Conservation (phyloP, 176 grass and related monocot genomes). For the Miscanthus lutarioriparius region DNA sequence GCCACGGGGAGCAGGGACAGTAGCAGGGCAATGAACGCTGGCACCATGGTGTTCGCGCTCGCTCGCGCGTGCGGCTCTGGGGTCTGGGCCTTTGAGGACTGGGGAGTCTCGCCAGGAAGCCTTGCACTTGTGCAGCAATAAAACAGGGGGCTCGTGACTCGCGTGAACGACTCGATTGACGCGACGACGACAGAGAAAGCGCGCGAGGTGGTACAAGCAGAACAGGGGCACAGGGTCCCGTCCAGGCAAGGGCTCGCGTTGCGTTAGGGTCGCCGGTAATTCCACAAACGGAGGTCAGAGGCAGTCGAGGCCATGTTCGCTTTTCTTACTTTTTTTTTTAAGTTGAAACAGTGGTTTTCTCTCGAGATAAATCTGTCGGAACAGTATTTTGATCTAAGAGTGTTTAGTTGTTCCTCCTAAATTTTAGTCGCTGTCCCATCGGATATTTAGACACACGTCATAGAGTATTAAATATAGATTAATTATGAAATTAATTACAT, state of each 20-base stretch:
- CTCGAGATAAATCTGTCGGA: too few relatives aligned
- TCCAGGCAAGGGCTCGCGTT: neutral
- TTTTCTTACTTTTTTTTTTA: too few relatives aligned
- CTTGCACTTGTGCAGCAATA: neutral
- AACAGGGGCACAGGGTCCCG: neutral
- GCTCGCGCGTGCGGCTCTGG: conserved; percentile 7
- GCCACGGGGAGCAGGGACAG: conserved; percentile 29
- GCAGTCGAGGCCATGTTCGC: too few relatives aligned
- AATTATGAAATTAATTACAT: too few relatives aligned
- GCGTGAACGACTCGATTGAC: conserved; percentile 47
- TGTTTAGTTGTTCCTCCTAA: too few relatives aligned
- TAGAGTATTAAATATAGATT: too few relatives aligned
- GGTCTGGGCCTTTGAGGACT: neutral
- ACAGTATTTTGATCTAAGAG: too few relatives aligned
- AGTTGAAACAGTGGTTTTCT: too few relatives aligned
- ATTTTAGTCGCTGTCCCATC: too few relatives aligned
- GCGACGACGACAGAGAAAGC: conserved; percentile 13
- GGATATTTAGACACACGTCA: too few relatives aligned
- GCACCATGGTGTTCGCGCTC: neutral
- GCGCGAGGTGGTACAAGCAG: neutral
- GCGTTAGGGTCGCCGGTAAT: neutral
- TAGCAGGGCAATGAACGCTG: conserved; percentile 22
- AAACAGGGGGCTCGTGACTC: neutral
- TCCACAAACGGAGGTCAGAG: neutral
- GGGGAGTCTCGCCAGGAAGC: neutral